Evolutionary conservation across 73 alveolate species (phyloP).

Genomic region (Paramecium pentaurelia): DNA sequence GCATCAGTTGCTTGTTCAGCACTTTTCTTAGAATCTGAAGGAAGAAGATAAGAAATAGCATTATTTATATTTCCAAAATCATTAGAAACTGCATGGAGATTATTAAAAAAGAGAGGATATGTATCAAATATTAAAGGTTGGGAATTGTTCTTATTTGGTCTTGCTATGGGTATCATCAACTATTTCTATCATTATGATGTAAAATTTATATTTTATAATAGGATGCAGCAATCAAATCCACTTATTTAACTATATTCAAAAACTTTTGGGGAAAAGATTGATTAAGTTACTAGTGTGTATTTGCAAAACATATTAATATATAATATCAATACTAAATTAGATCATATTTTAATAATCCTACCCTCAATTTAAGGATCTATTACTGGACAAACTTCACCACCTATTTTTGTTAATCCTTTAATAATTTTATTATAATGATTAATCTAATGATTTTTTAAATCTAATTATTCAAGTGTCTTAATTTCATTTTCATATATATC

Average conservation of each 20-base stretch:
- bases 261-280: constrained; percentile 56
- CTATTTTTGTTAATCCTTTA: neutral
- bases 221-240: constrained; percentile 59
- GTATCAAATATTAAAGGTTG: constrained; percentile 40
- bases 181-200: constrained; percentile 63
- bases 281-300: neutral
- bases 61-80: constrained; percentile 62
- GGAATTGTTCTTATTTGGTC: constrained; percentile 61
- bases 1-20: constrained; percentile 61
- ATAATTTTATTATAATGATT: neutral
- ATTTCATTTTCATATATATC: neutral
- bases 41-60: constrained; percentile 65
- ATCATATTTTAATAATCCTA: neutral
- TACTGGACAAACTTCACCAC: neutral
- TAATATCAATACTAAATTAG: neutral
- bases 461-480: neutral
- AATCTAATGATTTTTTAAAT: neutral
- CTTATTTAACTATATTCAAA: constrained; percentile 34
- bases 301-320: neutral
- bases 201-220: neutral
- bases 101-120: constrained; percentile 51
- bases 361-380: neutral
- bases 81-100: constrained; percentile 65
- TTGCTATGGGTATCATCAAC: constrained; percentile 65
- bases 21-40: constrained; percentile 51